Base-by-base conservation (phyloP, 2,329 filamentous ascomycete genomes). In the Sporothrix dimorphospora region DNA sequence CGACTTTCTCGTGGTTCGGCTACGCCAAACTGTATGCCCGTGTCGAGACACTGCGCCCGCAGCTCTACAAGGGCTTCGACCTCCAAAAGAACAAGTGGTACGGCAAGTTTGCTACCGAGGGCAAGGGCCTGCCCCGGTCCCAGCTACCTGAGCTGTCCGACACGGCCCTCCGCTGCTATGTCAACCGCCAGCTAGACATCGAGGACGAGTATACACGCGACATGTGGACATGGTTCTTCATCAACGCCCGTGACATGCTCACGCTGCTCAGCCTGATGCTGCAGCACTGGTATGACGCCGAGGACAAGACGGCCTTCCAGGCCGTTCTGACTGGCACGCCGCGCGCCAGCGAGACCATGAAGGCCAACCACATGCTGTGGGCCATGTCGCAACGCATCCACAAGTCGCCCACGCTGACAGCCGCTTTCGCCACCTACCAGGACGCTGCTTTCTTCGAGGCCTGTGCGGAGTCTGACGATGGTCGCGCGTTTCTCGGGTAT, bases 301-400 rank as follows among this genome's bases (percentile, higher is more conserved):
- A 38, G 27, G 55, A 59, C 16, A 59, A 59, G 55, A 59, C 55
- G 5, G 55, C 55, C 16, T 59, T 59, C 55, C 55, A 59, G 30
- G 55, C 55, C 0, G 55, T 59, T 21, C 8, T 59, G 1, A 34
- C 24, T 6, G 30, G 55, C 1, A 59, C 55, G 11, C 55, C 55
- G 12, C 55, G 55, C 8, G 55, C 55, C 30, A 59, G 55, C 16
- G 55, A 59, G 55, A 59, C 55, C 24, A 59, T 59, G 55, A 59
- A 59, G 55, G 55, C 55, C 9, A 59, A 59, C 55, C 55, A 59
- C 55, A 59, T 59, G 55, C 16, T 59, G 27, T 59, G 55, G 55
- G 55, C 11, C 4, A 59, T 59, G 55, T 59, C 55, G 12, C 55
- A 59, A 27, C 27, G 30, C 14, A 59, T 59, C 16, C 27, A 59